Conservation (phyloP, 2,329 filamentous ascomycete species). For the Fusarium sp. region DNA sequence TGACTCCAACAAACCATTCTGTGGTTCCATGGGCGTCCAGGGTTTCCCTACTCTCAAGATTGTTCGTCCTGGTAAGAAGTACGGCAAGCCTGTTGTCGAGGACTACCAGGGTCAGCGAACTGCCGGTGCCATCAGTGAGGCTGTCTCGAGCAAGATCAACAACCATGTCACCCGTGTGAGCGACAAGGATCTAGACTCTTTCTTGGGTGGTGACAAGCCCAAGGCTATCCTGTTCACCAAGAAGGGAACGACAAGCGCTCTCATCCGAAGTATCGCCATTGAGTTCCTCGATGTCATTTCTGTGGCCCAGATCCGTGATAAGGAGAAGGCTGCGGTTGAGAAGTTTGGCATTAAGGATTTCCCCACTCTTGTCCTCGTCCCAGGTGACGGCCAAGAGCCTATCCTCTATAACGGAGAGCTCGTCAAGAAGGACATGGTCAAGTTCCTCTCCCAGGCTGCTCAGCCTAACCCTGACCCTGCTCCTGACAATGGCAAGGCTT, state of each 20-base stretch:
- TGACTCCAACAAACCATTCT: constrained; percentile 89
- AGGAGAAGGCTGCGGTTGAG: constrained; percentile 78
- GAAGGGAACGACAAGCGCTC: constrained; percentile 87
- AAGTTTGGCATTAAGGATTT: constrained; percentile 82
- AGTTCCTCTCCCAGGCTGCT: constrained; percentile 84
- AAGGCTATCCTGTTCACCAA: constrained; percentile 95
- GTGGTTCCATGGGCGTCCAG: constrained; percentile 85
- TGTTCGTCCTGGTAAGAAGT: constrained; percentile 84
- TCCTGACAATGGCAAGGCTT: constrained; percentile 55
- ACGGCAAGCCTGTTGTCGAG: constrained; percentile 82
- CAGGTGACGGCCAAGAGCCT: constrained; percentile 74
- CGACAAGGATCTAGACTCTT: constrained; percentile 82
- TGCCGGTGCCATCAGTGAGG: constrained; percentile 89
- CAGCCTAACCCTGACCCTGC: constrained; percentile 81
- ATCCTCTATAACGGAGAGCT: constrained; percentile 84
- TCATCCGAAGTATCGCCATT: constrained; percentile 87
- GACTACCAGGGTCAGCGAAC: constrained; percentile 89
- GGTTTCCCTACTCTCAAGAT: constrained; percentile 98
- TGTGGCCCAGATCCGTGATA: constrained; percentile 86
- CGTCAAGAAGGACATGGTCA: constrained; percentile 84
- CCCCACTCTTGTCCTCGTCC: constrained; percentile 84
- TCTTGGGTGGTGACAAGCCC: constrained; percentile 77
- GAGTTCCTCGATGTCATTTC: constrained; percentile 86
- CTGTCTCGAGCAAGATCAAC: constrained; percentile 87
- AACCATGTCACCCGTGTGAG: constrained; percentile 88